Conservation (phyloP, 1,284 basidiomycete genomes). For the Ceratobasidium sp. region DNA sequence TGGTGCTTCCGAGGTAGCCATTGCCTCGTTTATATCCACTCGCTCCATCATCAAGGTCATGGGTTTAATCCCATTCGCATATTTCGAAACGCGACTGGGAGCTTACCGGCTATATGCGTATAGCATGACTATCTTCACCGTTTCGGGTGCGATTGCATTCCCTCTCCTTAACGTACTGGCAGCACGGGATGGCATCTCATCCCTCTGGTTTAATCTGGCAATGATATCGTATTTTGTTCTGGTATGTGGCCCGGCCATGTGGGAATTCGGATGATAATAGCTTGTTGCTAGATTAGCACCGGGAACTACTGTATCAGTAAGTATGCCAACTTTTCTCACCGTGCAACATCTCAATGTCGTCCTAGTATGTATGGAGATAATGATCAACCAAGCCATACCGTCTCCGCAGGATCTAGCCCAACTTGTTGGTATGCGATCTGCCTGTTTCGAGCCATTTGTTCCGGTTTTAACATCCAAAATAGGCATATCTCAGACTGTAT, state of each 20-base stretch:
- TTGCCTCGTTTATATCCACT: slow-evolving; percentile 18
- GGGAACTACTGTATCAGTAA: slow-evolving; percentile 29
- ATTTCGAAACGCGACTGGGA: slow-evolving; percentile 19
- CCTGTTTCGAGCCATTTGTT: not conserved
- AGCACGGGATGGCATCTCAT: not conserved
- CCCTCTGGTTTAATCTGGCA: not conserved
- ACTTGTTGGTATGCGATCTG: slow-evolving; percentile 14
- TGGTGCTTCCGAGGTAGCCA: slow-evolving; percentile 18
- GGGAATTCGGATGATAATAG: not conserved
- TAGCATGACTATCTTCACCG: slow-evolving; percentile 1
- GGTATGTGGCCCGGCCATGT: not conserved
- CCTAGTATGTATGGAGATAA: slow-evolving; percentile 33
- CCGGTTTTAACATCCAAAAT: not conserved
- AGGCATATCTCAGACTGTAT: slow-evolving; percentile 26
- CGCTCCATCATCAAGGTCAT: slow-evolving; percentile 13
- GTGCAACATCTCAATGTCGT: not conserved
- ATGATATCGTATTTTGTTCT: not conserved
- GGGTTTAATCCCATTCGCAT: slow-evolving; percentile 20
- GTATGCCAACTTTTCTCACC: not conserved
- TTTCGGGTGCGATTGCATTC: not conserved
- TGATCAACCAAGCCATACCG: slow-evolving; percentile 32
- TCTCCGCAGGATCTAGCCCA: slow-evolving; percentile 19
- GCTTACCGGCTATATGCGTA: slow-evolving; percentile 28
- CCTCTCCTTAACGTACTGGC: slow-evolving; percentile 21
- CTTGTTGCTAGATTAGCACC: not conserved